Percentiles rank a stretch among this genome's conserved stretches.
Conservation (phyloP, 2,329 filamentous ascomycete genomes). For the Elsinoe fawcettii region DNA sequence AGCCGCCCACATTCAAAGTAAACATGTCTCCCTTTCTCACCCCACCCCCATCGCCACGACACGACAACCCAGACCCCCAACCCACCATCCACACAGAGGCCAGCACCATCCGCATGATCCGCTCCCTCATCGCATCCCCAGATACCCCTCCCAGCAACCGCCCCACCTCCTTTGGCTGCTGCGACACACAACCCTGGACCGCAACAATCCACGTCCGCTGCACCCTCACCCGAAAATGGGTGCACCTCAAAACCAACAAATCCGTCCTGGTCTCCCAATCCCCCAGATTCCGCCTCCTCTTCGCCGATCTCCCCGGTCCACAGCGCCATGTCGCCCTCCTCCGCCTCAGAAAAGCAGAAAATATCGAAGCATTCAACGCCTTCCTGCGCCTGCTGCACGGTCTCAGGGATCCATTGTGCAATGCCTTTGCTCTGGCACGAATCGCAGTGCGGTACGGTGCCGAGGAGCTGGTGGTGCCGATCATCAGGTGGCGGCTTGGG, state of each 20-base stretch:
- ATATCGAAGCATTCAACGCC: neutral
- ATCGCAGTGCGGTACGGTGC: neutral
- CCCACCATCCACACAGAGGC: no score
- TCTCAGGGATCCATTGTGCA: neutral
- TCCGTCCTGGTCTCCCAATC: neutral
- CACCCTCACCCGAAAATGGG: neutral
- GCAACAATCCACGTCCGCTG: neutral
- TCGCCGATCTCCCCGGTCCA: no score
- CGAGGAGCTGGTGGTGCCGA: no score
- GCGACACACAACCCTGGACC: neutral
- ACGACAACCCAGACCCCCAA: no score
- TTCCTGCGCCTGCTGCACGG: neutral
- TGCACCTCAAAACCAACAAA: neutral
- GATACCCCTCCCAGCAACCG: neutral
- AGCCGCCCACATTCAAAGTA: no score
- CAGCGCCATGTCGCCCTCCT: neutral
- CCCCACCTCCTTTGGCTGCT: neutral
- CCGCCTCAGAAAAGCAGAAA: neutral
- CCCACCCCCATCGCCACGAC: no score
- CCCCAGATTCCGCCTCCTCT: neutral
- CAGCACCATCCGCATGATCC: neutral
- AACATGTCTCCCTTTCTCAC: no score
- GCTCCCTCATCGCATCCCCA: neutral
- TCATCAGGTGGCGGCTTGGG: no score
- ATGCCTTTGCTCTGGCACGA: neutral